phyloP scores from a whole-genome alignment of 176 grass and related monocot genomes.

The Triticum dicoccoides region DNA sequence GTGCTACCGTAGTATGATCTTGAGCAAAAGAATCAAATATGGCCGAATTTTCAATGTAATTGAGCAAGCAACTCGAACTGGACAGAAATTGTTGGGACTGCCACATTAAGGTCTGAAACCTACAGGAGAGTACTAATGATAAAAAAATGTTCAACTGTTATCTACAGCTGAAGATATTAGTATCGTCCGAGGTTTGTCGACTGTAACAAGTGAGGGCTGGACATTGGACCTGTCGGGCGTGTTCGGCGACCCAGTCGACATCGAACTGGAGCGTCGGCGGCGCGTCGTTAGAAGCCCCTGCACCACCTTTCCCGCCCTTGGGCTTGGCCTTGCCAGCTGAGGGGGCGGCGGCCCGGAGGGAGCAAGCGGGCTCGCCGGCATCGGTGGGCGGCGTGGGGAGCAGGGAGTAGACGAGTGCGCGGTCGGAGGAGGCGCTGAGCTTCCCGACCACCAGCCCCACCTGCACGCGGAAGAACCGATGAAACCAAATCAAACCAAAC shows the following conservation, averaged over 20 bases:
- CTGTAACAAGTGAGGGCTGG: neutral
- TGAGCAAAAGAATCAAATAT: neutral
- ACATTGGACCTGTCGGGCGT: constrained; percentile 65
- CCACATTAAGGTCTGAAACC: neutral
- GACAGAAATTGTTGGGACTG: neutral
- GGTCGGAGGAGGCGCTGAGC: constrained; percentile 64
- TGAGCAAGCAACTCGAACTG: neutral
- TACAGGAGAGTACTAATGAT: neutral
- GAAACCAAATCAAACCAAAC: neutral
- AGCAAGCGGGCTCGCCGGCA: constrained; percentile 56
- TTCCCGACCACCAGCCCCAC: constrained; percentile 88
- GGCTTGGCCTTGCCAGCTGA: constrained; percentile 11
- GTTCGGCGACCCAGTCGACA: constrained; percentile 88
- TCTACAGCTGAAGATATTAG: neutral
- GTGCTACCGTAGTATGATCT: neutral
- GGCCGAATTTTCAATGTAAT: neutral
- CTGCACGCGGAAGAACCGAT: constrained; percentile 14
- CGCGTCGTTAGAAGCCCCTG: constrained; percentile 35
- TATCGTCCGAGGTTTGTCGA: neutral
- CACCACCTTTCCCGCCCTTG: constrained; percentile 25
- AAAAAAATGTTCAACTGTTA: no score
- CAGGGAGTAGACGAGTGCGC: constrained; percentile 77
- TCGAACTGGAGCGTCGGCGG: constrained; percentile 52
- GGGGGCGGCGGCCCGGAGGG: constrained; percentile 39
- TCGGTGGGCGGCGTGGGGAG: constrained; percentile 88